phyloP scores from a whole-genome alignment of 495 filamentous ascomycete genomes.

The Haplographium delicatum region DNA sequence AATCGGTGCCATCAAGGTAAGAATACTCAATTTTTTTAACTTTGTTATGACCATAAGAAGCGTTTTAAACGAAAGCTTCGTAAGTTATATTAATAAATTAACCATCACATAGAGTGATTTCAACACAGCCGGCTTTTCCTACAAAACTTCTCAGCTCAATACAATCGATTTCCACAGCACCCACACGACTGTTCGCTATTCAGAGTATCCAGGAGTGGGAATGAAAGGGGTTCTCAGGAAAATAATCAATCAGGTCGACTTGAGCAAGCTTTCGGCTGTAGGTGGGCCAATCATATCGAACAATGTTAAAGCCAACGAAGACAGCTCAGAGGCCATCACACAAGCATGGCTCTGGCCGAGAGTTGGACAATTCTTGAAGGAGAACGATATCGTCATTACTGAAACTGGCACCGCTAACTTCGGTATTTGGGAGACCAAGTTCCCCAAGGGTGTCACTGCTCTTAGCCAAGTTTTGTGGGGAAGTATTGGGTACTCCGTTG shows the following conservation, averaged over 20 bases:
- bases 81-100: too few species aligned
- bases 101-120: constrained; percentile 69
- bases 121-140: constrained; percentile 79
- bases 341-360: constrained; percentile 86
- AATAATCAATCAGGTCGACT: constrained; percentile 54
- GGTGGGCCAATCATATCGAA: constrained; percentile 38
- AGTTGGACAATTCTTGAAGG: constrained; percentile 69
- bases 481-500: constrained; percentile 78
- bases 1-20: constrained; percentile 64
- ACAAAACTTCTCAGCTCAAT: constrained; percentile 72
- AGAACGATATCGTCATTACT: constrained; percentile 75
- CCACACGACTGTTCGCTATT: constrained; percentile 69
- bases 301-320: constrained; percentile 49
- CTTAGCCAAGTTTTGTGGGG: constrained; percentile 88
- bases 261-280: constrained; percentile 47
- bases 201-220: constrained; percentile 73
- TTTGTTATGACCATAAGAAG: neutral
- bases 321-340: constrained; percentile 52
- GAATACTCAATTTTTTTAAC: neutral
- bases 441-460: constrained; percentile 68
- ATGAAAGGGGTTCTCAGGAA: constrained; percentile 86
- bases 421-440: constrained; percentile 83
- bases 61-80: too few species aligned
- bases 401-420: constrained; percentile 91
- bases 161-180: constrained; percentile 86